Evolutionary conservation across 495 filamentous ascomycete species (phyloP), one percentile per base, ranked within the genome.

Genomic region (Stereocaulon alpinum): DNA sequence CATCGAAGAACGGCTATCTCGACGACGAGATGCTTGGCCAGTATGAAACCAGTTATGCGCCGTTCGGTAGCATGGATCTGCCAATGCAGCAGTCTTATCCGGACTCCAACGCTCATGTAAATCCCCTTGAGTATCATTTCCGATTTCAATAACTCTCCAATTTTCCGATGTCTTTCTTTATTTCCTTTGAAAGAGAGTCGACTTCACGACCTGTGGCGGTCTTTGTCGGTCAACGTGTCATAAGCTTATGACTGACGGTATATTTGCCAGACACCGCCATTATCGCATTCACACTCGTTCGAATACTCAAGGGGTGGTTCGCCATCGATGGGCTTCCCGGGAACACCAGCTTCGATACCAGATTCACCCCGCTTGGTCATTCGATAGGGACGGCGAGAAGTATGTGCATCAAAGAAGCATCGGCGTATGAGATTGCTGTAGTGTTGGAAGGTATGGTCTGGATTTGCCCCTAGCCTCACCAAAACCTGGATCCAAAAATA

Each of bases 231-330:
- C 47, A 58, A 62, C 40, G 22, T 40, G 54, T 42, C 20, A 42
- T 51, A 11, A 43, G 44, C 48, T 50, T 32, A 59, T 59, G 63
- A 66, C 58, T 63, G 63, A 63, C 61, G 57, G 60, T 58, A 63
- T 40, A 52, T 67, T 63, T 71, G 68, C 66, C 78, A 94, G 89
- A 92, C 91, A 74, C 90, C 90, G 73, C 82, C 89, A 67, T 81
- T 94, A 67, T 88, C 86, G 66, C 86, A 91, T 66, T 85, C 84
- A 65, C 86, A 90, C 63, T 84, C 86, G 18, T 88, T 86, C 72
- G 87, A 91, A 63, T 83, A 85, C 66, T 91, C 88, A 57, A 74
- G 56, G 71, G 74, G 67, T 74, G 84, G 72, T 77, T 85, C 66
- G 74, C 86, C 72, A 67, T 76, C 70, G 72, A 80, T 49, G 75